Base-by-base conservation (phyloP, 805 yeast species). In the Debaryomyces hansenii region DNA sequence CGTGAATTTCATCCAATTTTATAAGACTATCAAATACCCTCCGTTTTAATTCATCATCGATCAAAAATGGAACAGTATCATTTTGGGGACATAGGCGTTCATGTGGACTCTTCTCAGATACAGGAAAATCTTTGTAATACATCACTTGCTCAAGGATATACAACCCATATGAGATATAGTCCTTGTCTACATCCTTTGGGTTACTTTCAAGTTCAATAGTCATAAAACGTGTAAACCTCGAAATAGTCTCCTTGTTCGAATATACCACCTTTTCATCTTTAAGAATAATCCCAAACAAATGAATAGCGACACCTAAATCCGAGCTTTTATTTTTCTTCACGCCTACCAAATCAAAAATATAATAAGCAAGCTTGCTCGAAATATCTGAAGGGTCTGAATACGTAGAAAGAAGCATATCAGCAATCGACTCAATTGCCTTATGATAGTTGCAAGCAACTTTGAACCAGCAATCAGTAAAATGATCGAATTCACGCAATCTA, bases 121-220 rank as follows among this genome's bases (percentile, higher is more conserved):
- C 55, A 0, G 90, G 89, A 4, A 81, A 65, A 29, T 72, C 74
- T 2, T 80, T 68, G 36, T 72, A 76, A 1, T 83, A 70, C 37
- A 87, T 55, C 3, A 83, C 63, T 31, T 77, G 78, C 45, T 83
- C 87, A 39, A 82, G 70, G 4, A 83, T 74, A 20, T 74, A 62
- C 31, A 89, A 59, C 0, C 82, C 80, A 46, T 78, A 72, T 0
- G 85, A 77, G 55, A 82, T 80, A 85, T 88, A 88, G 12, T 73
- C 70, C 21, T 70, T 57, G 49, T 78, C 74, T 6, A 42, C 29
- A 7, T 18, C 21, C 16, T n/a, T 36, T 10, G 47, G 41, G 7
- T 36, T 27, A 9, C 40, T 47, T 16, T 14, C 28, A 33, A 40
- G 40, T 2, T 68, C 66, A 1, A 56, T 62, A 10, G 66, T 56